Evolutionary conservation across 2,329 filamentous ascomycete species (phyloP).

Genomic region (Aspergillus sp.): DNA sequence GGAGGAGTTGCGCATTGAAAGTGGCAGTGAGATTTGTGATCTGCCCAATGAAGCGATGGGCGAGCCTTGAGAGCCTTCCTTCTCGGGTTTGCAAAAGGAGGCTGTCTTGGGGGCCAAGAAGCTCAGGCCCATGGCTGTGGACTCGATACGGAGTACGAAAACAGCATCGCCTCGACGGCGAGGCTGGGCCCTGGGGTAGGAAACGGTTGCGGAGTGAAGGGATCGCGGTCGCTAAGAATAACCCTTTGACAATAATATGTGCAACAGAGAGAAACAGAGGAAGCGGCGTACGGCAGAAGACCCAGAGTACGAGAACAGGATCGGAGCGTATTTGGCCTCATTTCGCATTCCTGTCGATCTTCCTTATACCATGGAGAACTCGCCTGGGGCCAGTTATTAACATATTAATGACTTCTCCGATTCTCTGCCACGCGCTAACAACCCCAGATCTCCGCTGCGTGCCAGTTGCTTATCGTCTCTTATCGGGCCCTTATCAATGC

Average conservation of each 20-base stretch:
- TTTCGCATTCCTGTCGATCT: neutral
- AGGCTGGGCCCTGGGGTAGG: too few relatives aligned
- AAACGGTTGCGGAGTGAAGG: neutral
- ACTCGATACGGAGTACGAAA: neutral
- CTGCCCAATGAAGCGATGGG: conserved; percentile 8
- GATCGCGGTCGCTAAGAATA: neutral
- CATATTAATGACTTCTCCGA: neutral
- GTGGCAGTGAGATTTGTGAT: conserved; percentile 16
- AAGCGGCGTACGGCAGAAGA: too few relatives aligned
- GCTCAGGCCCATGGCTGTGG: conserved; percentile 1
- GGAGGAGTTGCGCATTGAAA: neutral
- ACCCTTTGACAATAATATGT: neutral
- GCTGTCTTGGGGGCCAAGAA: neutral
- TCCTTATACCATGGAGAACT: neutral
- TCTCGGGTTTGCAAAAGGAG: neutral
- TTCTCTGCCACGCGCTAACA: neutral
- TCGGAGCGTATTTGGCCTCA: neutral
- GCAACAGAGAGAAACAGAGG: neutral
- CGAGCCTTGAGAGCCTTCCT: neutral
- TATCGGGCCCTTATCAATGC: conserved; percentile 1
- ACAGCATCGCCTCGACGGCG: neutral
- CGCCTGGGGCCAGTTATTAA: neutral
- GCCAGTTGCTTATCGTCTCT: neutral
- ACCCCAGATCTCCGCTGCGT: conserved; percentile 3
- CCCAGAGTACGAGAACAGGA: neutral